Evolutionary conservation across 495 filamentous ascomycete species (phyloP).

Genomic region (Podospora anserina): DNA sequence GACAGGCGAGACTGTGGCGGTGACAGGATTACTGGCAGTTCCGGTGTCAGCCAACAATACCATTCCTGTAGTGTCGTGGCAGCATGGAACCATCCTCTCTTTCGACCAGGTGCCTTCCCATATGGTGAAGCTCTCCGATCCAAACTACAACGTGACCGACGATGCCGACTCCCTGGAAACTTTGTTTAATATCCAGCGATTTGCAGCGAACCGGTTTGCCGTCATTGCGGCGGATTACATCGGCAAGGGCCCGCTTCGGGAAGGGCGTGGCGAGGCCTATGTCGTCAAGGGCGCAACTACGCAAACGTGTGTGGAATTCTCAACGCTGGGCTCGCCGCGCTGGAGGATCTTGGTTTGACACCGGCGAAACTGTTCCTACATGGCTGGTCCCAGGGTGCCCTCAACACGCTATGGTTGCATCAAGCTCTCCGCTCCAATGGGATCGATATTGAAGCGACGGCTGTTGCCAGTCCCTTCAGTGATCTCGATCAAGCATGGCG

Average conservation of each 20-base stretch:
- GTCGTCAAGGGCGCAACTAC: neutral
- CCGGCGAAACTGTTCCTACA: neutral
- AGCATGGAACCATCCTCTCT: neutral
- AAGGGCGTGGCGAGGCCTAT: neutral
- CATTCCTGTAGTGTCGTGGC: neutral
- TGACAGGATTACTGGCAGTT: neutral
- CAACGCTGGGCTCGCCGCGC: neutral
- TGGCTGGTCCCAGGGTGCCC: neutral
- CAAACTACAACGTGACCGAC: neutral
- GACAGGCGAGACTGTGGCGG: neutral
- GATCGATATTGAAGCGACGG: neutral
- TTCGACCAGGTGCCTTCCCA: neutral
- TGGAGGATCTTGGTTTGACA: neutral
- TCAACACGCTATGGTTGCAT: neutral
- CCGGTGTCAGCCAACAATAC: neutral
- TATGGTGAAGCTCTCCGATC: neutral
- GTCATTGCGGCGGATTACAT: neutral
- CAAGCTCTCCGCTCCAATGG: neutral
- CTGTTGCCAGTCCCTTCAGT: neutral
- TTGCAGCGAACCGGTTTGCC: neutral
- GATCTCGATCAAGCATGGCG: neutral
- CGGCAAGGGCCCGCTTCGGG: neutral
- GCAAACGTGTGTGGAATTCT: neutral
- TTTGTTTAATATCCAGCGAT: neutral
- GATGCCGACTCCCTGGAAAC: neutral